A percentile compares a stretch with the other conserved stretches of the same genome.
These are phyloP conservation scores for Arxiozyma slooffiae DNA, from an alignment of 1,139 yeast species.

Conservation along the genomic window DNA sequence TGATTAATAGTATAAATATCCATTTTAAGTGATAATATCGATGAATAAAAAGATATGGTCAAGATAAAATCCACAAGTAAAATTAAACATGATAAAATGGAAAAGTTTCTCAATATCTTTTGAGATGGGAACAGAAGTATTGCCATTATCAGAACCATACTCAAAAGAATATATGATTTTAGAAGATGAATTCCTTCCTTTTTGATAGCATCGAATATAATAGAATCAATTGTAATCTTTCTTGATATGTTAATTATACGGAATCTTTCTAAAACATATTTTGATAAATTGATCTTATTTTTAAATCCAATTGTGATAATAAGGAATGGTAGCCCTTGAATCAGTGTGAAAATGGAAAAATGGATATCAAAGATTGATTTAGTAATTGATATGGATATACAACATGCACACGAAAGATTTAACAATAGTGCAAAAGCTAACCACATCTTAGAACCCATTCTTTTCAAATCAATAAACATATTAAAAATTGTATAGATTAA, in stretches of 20 bases:
- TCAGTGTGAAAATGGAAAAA: conserved; percentile 63
- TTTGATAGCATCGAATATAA: conserved; percentile 47
- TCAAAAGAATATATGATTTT: conserved; percentile 70
- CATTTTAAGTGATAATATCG: conserved; percentile 77
- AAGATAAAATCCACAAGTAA: conserved; percentile 64
- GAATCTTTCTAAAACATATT: conserved; percentile 33
- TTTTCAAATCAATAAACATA: conserved; percentile 71
- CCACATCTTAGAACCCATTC: conserved; percentile 82
- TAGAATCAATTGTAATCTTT: conserved; percentile 30
- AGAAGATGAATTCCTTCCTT: conserved; percentile 60
- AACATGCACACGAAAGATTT: conserved; percentile 77
- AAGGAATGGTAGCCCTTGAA: conserved; percentile 91
- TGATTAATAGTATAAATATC: conserved; percentile 86
- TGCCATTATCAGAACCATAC: conserved; percentile 60
- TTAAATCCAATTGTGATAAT: conserved; percentile 92
- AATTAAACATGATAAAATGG: conserved; percentile 66
- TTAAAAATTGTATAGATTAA: conserved; percentile 79
- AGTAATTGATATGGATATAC: conserved; percentile 69
- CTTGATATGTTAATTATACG: conserved; percentile 29
- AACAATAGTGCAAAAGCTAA: conserved; percentile 72
- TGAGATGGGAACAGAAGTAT: conserved; percentile 39
- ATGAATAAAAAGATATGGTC: conserved; percentile 75
- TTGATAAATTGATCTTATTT: conserved; percentile 69
- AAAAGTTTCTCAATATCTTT: conserved; percentile 19
- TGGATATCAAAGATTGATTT: conserved; percentile 38